A percentile compares a stretch with the other conserved stretches of the same genome.
Evolutionary conservation across 2,329 filamentous ascomycete species (phyloP).

Genomic region (Penicillium sp.): DNA sequence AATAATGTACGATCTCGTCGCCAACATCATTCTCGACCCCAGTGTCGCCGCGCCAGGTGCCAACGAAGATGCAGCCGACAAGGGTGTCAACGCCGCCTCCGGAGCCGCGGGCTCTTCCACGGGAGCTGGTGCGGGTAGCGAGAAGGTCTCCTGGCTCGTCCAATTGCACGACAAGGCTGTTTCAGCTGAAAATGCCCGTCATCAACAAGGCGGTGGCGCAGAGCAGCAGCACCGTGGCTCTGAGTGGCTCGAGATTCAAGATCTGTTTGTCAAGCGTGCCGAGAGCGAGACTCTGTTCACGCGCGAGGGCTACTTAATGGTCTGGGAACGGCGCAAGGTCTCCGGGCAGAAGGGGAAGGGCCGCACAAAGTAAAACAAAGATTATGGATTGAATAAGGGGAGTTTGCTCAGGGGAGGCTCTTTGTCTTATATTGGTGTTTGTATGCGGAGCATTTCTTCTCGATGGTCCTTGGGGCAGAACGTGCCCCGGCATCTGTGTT

Average conservation of each 20-base stretch:
- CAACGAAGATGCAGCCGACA: constrained; percentile 41
- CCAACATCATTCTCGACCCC: constrained; percentile 70
- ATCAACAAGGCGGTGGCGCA: constrained; percentile 24
- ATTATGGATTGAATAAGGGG: not conserved
- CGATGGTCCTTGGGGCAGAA: not conserved
- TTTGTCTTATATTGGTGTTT: not conserved
- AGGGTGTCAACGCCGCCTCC: constrained; percentile 37
- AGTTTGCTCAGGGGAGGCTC: not conserved
- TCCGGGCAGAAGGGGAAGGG: constrained; percentile 41
- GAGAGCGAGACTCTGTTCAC: constrained; percentile 87
- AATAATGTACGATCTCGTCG: constrained; percentile 91
- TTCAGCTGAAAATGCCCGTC: constrained; percentile 37
- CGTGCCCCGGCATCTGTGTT: not conserved
- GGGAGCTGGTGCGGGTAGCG: constrained; percentile 80
- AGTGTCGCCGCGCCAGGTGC: constrained; percentile 65
- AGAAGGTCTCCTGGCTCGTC: constrained; percentile 93
- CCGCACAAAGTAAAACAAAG: constrained; percentile 11
- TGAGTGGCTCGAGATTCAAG: constrained; percentile 91
- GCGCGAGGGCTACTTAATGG: constrained; percentile 90
- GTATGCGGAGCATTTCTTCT: not conserved
- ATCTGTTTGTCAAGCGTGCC: constrained; percentile 86
- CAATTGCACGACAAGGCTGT: constrained; percentile 77
- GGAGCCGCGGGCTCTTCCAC: constrained; percentile 38
- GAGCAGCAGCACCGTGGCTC: constrained; percentile 51
- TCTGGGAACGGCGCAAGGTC: constrained; percentile 80